A percentile compares a stretch with the other conserved stretches of the same genome.
Evolutionary conservation across 768 basidiomycete species (phyloP).

Genomic region (Candolleomyces efflorescens): DNA sequence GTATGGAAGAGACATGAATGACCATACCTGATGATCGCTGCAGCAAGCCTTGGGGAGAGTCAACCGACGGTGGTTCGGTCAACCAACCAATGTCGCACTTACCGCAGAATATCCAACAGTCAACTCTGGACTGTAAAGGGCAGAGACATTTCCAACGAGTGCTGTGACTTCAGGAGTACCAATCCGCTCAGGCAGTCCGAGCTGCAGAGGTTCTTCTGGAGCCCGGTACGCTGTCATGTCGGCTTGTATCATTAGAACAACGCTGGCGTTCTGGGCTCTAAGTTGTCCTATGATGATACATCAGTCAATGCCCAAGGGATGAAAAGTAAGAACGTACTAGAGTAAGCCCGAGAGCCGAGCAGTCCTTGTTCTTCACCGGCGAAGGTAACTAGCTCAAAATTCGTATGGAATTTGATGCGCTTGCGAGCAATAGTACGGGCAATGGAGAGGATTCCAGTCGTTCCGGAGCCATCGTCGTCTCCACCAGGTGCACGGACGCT

Average conservation of each 20-base stretch:
- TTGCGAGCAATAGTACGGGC: conserved; percentile 68
- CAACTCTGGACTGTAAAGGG: conserved; percentile 79
- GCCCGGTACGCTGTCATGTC: conserved; percentile 90
- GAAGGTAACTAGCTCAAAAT: conserved; percentile 79
- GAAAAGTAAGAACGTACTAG: conserved; percentile 45
- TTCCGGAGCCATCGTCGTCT: conserved; percentile 53
- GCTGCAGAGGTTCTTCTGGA: conserved; percentile 73
- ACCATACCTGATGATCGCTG: conserved; percentile 77
- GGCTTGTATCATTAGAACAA: conserved; percentile 84
- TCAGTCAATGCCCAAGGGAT: not conserved
- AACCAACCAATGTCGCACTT: conserved; percentile 17
- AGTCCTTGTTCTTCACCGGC: conserved; percentile 93
- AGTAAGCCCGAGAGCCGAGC: conserved; percentile 72
- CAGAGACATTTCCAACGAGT: conserved; percentile 70
- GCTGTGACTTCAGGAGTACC: conserved; percentile 74
- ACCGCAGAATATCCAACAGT: conserved; percentile 63
- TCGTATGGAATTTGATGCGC: conserved; percentile 65
- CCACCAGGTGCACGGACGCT: conserved; percentile 57
- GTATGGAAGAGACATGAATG: not conserved
- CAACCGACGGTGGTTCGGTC: not conserved
- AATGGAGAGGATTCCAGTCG: conserved; percentile 72
- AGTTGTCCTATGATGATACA: conserved; percentile 45
- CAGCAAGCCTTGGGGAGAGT: conserved; percentile 62
- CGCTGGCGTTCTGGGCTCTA: conserved; percentile 51
- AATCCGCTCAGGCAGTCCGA: conserved; percentile 82